These are phyloP conservation scores for Aspergillus hiratsukae DNA, from an alignment of 2,329 filamentous ascomycete species.

Conservation along the genomic window DNA sequence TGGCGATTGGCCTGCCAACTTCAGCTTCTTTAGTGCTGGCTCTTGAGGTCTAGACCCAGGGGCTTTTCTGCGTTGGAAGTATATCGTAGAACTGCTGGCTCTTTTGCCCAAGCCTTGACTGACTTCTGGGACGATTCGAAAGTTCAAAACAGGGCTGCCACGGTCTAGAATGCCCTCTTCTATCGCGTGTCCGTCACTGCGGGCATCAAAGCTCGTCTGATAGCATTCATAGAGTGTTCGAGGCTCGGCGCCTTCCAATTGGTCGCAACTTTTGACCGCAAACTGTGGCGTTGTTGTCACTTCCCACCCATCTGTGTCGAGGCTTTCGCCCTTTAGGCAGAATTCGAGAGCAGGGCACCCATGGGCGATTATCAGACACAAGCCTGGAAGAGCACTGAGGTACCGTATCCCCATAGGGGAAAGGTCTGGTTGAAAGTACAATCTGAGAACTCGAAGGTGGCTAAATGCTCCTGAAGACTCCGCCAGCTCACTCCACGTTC, in stretches of 20 bases:
- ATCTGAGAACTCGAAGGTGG: slow-evolving; percentile 34
- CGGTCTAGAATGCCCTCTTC: background rate
- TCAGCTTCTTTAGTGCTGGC: background rate
- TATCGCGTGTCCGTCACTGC: background rate
- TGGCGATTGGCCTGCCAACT: slow-evolving; percentile 7
- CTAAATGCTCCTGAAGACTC: slow-evolving; percentile 28
- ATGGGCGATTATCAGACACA: slow-evolving; percentile 32
- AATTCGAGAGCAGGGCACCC: slow-evolving; percentile 28
- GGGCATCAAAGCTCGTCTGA: slow-evolving; percentile 1
- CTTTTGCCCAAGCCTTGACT: background rate
- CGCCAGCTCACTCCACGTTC: slow-evolving; percentile 39
- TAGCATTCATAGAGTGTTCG: slow-evolving; percentile 16
- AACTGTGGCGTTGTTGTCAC: background rate
- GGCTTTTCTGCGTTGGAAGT: slow-evolving; percentile 6
- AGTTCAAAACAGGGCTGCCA: slow-evolving; percentile 21
- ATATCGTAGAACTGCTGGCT: slow-evolving; percentile 3
- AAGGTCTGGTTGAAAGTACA: slow-evolving; percentile 31
- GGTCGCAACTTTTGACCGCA: background rate
- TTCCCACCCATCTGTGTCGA: slow-evolving; percentile 27
- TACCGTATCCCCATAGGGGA: slow-evolving; percentile 30
- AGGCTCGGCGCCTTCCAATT: background rate
- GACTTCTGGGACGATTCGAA: slow-evolving; percentile 17
- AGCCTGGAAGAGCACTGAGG: slow-evolving; percentile 30
- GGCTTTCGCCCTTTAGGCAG: slow-evolving; percentile 13
- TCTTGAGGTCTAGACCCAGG: background rate